Conservation (phyloP, 2,329 filamentous ascomycete species). For the Leptodontidium sp. region DNA sequence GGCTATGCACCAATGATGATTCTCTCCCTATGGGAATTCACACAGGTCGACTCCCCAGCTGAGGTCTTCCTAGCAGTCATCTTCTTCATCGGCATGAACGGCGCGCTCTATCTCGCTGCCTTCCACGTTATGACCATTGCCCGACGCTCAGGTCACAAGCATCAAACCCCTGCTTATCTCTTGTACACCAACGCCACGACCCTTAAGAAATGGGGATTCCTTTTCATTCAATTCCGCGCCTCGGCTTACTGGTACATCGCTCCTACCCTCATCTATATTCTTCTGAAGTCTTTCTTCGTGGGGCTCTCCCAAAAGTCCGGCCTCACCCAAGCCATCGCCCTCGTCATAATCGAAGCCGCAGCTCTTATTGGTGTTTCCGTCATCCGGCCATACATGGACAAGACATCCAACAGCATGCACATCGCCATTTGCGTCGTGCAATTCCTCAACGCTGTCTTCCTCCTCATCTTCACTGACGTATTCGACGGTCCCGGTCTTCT, state of each 20-base stretch:
- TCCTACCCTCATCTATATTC: slow-evolving; percentile 76
- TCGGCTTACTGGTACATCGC: slow-evolving; percentile 96
- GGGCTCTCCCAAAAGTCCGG: slow-evolving; percentile 77
- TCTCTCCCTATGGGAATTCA: slow-evolving; percentile 93
- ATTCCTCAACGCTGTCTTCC: slow-evolving; percentile 88
- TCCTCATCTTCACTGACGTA: slow-evolving; percentile 86
- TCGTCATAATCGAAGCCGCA: slow-evolving; percentile 82
- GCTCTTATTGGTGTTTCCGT: slow-evolving; percentile 81
- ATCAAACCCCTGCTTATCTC: slow-evolving; percentile 96
- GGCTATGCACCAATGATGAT: slow-evolving; percentile 92
- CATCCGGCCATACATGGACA: slow-evolving; percentile 96
- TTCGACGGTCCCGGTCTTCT: slow-evolving; percentile 87
- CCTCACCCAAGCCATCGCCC: slow-evolving; percentile 79
- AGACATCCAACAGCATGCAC: slow-evolving; percentile 96
- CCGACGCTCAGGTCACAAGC: slow-evolving; percentile 85
- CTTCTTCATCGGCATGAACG: slow-evolving; percentile 83
- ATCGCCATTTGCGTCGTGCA: slow-evolving; percentile 90
- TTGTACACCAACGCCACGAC: slow-evolving; percentile 94
- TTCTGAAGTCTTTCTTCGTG: slow-evolving; percentile 89
- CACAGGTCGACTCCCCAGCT: slow-evolving; percentile 82
- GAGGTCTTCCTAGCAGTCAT: slow-evolving; percentile 88
- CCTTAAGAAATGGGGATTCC: slow-evolving; percentile 97
- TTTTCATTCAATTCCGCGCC: slow-evolving; percentile 96
- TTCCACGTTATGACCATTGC: slow-evolving; percentile 90
- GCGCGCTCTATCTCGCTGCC: slow-evolving; percentile 83